Percentiles rank a stretch among this genome's conserved stretches.
Conservation (phyloP, 441 rosid genomes). For the Hura crepitans region DNA sequence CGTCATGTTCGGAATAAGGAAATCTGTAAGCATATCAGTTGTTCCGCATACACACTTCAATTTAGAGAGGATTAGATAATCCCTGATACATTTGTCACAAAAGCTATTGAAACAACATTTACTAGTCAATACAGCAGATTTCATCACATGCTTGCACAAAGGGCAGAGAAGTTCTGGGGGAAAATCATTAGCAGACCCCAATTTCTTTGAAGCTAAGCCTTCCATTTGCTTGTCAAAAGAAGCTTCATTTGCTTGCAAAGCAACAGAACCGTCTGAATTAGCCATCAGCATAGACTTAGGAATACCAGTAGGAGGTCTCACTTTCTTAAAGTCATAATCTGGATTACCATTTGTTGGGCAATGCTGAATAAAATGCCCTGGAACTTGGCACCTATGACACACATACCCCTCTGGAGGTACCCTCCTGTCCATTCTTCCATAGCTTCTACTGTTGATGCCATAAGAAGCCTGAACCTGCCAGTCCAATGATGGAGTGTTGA, state of each 20-base stretch:
- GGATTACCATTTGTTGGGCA: conserved; percentile 93
- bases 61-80: conserved; percentile 12
- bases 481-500: background rate
- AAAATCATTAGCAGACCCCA: conserved; percentile 46
- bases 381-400: conserved; percentile 73
- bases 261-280: conserved; percentile 68
- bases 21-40: conserved; percentile 58
- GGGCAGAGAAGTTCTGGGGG: conserved; percentile 79
- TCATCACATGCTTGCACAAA: conserved; percentile 81
- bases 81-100: conserved; percentile 60
- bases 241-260: conserved; percentile 58
- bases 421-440: conserved; percentile 26
- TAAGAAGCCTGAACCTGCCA: background rate
- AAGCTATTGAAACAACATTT: conserved; percentile 79
- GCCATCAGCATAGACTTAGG: conserved; percentile 19
- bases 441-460: background rate
- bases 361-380: conserved; percentile 81
- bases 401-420: conserved; percentile 77
- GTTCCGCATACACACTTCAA: conserved; percentile 74
- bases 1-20: conserved; percentile 84
- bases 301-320: conserved; percentile 33
- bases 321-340: conserved; percentile 56
- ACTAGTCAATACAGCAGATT: conserved; percentile 74
- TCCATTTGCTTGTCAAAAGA: conserved; percentile 74
- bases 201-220: conserved; percentile 47